A percentile compares a stretch with the other conserved stretches of the same genome.
phyloP scores from a whole-genome alignment of 129 eudicot genomes.

The Lactuca saligna region DNA sequence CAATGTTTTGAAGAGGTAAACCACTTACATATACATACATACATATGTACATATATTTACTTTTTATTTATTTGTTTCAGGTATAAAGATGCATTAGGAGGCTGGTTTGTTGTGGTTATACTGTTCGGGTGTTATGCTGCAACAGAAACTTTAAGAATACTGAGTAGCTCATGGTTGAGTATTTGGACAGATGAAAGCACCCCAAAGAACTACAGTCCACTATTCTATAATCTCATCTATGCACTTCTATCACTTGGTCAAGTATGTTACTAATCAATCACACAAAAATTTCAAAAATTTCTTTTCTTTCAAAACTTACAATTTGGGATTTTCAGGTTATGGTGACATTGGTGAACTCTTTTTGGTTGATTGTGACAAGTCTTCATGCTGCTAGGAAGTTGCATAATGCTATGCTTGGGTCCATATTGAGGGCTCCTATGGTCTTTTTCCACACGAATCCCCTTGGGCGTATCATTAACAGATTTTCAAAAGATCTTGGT shows the following conservation, averaged over 20 bases:
- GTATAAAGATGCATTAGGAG: conserved; percentile 92
- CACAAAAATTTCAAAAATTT: background rate
- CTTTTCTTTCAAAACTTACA: conserved; percentile 4
- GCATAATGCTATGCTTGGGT: conserved; percentile 77
- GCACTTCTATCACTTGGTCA: conserved; percentile 82
- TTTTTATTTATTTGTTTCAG: conserved; percentile 33
- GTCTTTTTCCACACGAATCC: conserved; percentile 97
- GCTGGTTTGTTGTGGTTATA: conserved; percentile 76
- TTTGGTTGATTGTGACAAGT: conserved; percentile 88
- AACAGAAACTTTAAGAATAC: conserved; percentile 79
- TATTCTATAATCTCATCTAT: conserved; percentile 71
- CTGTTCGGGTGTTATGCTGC: conserved; percentile 60
- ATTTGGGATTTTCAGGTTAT: conserved; percentile 54
- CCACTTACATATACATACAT: background rate
- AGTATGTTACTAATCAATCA: conserved; percentile 38
- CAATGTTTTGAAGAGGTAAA: conserved; percentile 75
- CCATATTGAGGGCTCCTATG: conserved; percentile 93
- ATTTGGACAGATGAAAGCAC: conserved; percentile 87
- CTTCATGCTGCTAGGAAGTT: conserved; percentile 78
- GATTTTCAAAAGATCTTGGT: conserved; percentile 89
- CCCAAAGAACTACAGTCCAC: conserved; percentile 47
- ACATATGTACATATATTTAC: too few species aligned
- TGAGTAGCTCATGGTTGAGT: conserved; percentile 96
- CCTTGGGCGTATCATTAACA: conserved; percentile 82
- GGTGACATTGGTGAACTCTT: conserved; percentile 79